A percentile compares a stretch with the other conserved stretches of the same genome.
These are phyloP conservation scores for Candida odintsovae DNA, from an alignment of 805 yeast genomes.

Conservation along the genomic window DNA sequence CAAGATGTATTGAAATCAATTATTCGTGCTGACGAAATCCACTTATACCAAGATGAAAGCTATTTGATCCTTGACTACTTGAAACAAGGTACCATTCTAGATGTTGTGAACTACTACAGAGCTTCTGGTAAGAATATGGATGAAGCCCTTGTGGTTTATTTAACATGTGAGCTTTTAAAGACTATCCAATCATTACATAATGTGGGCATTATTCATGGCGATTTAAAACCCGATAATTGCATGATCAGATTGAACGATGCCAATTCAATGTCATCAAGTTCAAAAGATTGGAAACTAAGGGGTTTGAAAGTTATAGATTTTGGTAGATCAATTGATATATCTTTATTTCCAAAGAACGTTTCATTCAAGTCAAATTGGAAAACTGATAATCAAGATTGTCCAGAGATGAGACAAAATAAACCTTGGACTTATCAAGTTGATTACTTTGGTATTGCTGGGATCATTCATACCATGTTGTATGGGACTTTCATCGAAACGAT, in stretches of 20 bases:
- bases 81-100: conserved; percentile 69
- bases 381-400: conserved; percentile 65
- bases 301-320: conserved; percentile 71
- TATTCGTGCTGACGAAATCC: conserved; percentile 46
- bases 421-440: conserved; percentile 81
- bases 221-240: conserved; percentile 80
- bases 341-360: conserved; percentile 43
- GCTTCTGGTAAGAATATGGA: conserved; percentile 36
- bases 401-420: conserved; percentile 51
- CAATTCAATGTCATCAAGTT: conserved; percentile 26
- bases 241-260: conserved; percentile 52
- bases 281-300: conserved; percentile 42
- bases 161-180: conserved; percentile 59
- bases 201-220: conserved; percentile 73
- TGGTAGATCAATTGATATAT: conserved; percentile 73
- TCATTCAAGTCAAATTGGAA: conserved; percentile 57
- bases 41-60: conserved; percentile 28
- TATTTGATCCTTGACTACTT: conserved; percentile 18
- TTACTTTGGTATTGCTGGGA: conserved; percentile 75
- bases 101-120: conserved; percentile 50
- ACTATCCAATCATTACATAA: conserved; percentile 58
- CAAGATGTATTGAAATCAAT: conserved; percentile 31
- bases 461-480: conserved; percentile 67
- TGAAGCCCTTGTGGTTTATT: conserved; percentile 56
- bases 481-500: conserved; percentile 54